Evolutionary conservation across 2,329 filamentous ascomycete species (phyloP).

Genomic region (Moelleriella libera): DNA sequence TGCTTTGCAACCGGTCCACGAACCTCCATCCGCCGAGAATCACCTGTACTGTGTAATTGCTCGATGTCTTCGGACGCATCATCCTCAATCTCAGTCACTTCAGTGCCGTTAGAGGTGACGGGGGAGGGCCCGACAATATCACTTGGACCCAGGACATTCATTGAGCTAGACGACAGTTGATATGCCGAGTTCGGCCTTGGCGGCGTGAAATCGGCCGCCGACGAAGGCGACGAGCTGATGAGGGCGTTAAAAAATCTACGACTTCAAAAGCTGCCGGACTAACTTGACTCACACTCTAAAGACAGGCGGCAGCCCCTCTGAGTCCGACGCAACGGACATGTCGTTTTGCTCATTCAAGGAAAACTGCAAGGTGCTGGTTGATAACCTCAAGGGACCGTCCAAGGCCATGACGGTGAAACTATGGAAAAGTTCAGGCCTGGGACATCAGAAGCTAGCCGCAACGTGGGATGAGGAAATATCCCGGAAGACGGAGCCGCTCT

Average conservation of each 20-base stretch:
- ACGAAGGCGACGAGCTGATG: slow-evolving; percentile 20
- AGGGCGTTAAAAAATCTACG: slow-evolving; percentile 4
- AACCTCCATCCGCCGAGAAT: slow-evolving; percentile 16
- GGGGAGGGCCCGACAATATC: slow-evolving; percentile 69
- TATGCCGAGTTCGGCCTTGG: slow-evolving; percentile 37
- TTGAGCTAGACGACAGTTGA: slow-evolving; percentile 32
- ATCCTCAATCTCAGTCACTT: slow-evolving; percentile 73
- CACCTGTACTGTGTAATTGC: slow-evolving; percentile 9
- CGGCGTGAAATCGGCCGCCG: slow-evolving; percentile 27
- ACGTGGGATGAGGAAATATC: background rate
- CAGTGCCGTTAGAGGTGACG: slow-evolving; percentile 74
- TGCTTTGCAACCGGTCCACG: slow-evolving; percentile 1
- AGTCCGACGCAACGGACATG: slow-evolving; percentile 40
- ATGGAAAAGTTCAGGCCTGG: background rate
- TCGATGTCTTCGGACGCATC: slow-evolving; percentile 50
- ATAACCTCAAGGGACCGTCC: slow-evolving; percentile 45
- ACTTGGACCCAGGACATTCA: slow-evolving; percentile 43
- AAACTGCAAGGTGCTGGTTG: slow-evolving; percentile 34
- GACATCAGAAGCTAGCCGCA: background rate
- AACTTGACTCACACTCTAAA: slow-evolving; percentile 34
- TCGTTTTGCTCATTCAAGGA: slow-evolving; percentile 29
- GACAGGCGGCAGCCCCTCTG: slow-evolving; percentile 30
- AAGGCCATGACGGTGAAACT: slow-evolving; percentile 17
- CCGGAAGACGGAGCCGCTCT: no score
- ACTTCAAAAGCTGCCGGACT: background rate